phyloP scores from a whole-genome alignment of 208 protist species.

The Trypanosoma lewisi region DNA sequence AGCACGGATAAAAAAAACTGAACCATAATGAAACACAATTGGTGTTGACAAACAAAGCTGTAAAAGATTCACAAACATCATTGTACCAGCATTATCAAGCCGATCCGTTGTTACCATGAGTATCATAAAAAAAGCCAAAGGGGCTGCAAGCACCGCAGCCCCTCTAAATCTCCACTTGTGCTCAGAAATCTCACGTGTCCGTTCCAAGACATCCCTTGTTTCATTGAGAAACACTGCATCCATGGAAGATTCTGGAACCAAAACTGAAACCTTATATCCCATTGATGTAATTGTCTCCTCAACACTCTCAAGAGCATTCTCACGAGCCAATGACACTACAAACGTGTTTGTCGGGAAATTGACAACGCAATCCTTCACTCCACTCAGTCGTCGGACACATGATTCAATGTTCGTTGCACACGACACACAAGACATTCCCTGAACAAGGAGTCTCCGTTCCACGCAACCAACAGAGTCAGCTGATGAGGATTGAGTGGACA shows the following conservation, averaged over 20 bases:
- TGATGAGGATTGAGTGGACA: background rate
- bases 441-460: background rate
- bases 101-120: slow-evolving; percentile 50
- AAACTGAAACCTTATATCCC: slow-evolving; percentile 15
- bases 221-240: slow-evolving; percentile 12
- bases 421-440: slow-evolving; percentile 55
- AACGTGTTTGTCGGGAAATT: slow-evolving; percentile 9
- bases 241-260: background rate
- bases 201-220: slow-evolving; percentile 56
- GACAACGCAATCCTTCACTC: slow-evolving; percentile 25
- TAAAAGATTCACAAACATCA: slow-evolving; percentile 40
- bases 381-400: slow-evolving; percentile 4
- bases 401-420: slow-evolving; percentile 51
- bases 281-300: slow-evolving; percentile 13
- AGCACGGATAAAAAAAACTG: slow-evolving; percentile 67
- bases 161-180: slow-evolving; percentile 41
- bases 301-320: background rate
- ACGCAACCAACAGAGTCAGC: background rate
- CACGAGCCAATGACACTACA: slow-evolving; percentile 1
- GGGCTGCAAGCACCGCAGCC: slow-evolving; percentile 57
- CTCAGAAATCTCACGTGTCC: slow-evolving; percentile 58
- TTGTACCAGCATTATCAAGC: slow-evolving; percentile 23
- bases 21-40: slow-evolving; percentile 84
- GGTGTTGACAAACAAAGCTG: slow-evolving; percentile 67
- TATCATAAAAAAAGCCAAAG: slow-evolving; percentile 64